Evolutionary conservation across 2,329 filamentous ascomycete species (phyloP).

Genomic region (Stenocarpella maydis): DNA sequence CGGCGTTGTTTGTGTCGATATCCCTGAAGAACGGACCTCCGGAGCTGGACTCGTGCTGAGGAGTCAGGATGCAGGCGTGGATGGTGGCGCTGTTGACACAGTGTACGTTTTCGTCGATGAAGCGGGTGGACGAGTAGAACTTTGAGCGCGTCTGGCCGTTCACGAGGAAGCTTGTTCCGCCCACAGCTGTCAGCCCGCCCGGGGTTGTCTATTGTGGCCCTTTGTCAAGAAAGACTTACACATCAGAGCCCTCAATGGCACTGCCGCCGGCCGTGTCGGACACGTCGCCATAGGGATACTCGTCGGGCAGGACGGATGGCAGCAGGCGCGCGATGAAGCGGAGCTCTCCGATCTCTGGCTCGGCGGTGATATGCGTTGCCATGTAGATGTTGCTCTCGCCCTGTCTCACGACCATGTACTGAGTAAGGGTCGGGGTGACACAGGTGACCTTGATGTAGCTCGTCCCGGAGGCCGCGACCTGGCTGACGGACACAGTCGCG

Average conservation of each 20-base stretch:
- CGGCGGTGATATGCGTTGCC: conserved; percentile 59
- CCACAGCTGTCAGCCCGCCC: not conserved
- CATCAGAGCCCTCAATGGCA: conserved; percentile 54
- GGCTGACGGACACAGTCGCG: conserved; percentile 51
- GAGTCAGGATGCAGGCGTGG: conserved; percentile 48
- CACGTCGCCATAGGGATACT: conserved; percentile 47
- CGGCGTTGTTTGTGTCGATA: conserved; percentile 64
- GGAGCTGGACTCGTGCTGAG: conserved; percentile 56
- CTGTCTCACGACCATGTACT: conserved; percentile 61
- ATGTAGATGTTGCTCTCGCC: conserved; percentile 58
- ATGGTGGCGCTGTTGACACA: conserved; percentile 49
- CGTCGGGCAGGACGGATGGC: conserved; percentile 45
- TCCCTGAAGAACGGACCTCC: conserved; percentile 66
- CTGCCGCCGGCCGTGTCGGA: conserved; percentile 56
- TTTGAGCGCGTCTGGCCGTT: conserved; percentile 65
- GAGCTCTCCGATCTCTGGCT: conserved; percentile 57
- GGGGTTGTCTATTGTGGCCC: too few species aligned
- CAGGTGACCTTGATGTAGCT: conserved; percentile 63
- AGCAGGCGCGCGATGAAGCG: conserved; percentile 56
- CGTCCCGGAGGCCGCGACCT: conserved; percentile 12
- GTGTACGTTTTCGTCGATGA: conserved; percentile 67
- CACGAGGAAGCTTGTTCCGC: conserved; percentile 50
- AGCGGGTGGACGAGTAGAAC: conserved; percentile 68
- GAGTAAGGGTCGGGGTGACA: conserved; percentile 50
- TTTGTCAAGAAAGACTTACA: conserved; percentile 42